Percentiles rank a stretch among this genome's conserved stretches.
Evolutionary conservation across 192 early-diverging fungal species (phyloP).

Genomic region (Coemansia sp.): DNA sequence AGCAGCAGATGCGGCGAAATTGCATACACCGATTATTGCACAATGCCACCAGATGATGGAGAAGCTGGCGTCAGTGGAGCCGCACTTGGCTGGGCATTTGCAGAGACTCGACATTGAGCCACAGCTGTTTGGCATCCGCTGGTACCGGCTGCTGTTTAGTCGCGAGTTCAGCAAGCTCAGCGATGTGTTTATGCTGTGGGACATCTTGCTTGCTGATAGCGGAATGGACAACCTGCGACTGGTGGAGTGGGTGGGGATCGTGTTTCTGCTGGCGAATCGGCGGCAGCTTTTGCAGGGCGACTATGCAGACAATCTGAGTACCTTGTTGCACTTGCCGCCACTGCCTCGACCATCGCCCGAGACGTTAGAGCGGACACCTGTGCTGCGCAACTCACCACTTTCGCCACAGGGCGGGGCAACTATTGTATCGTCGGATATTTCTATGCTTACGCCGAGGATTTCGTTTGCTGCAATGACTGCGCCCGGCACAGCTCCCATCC

Average conservation of each 20-base stretch:
- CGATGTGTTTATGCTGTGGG: slow-evolving; percentile 78
- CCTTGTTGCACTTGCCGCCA: slow-evolving; percentile 62
- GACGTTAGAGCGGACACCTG: slow-evolving; percentile 29
- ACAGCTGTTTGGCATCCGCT: slow-evolving; percentile 91
- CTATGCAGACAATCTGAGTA: slow-evolving; percentile 61
- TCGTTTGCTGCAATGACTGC: slow-evolving; percentile 10
- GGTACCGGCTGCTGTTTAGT: slow-evolving; percentile 89
- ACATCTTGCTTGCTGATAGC: slow-evolving; percentile 85
- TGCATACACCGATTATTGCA: slow-evolving; percentile 64
- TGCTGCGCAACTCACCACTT: slow-evolving; percentile 26
- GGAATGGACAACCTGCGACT: slow-evolving; percentile 60
- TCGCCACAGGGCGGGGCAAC: slow-evolving; percentile 2
- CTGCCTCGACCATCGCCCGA: slow-evolving; percentile 45
- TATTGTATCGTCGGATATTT: background rate
- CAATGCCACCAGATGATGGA: slow-evolving; percentile 73
- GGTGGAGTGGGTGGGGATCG: slow-evolving; percentile 79
- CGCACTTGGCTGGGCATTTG: slow-evolving; percentile 68
- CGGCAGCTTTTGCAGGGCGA: slow-evolving; percentile 58
- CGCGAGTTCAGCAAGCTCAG: slow-evolving; percentile 73
- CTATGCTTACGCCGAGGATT: slow-evolving; percentile 2
- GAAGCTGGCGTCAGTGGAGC: slow-evolving; percentile 67
- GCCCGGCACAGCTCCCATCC: slow-evolving; percentile 18
- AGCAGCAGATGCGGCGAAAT: background rate
- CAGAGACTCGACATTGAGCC: slow-evolving; percentile 79
- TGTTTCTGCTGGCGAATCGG: slow-evolving; percentile 67